Evolutionary conservation across 1,139 yeast genomes (phyloP).

Genomic region (Schizosaccharomyces versatilis): DNA sequence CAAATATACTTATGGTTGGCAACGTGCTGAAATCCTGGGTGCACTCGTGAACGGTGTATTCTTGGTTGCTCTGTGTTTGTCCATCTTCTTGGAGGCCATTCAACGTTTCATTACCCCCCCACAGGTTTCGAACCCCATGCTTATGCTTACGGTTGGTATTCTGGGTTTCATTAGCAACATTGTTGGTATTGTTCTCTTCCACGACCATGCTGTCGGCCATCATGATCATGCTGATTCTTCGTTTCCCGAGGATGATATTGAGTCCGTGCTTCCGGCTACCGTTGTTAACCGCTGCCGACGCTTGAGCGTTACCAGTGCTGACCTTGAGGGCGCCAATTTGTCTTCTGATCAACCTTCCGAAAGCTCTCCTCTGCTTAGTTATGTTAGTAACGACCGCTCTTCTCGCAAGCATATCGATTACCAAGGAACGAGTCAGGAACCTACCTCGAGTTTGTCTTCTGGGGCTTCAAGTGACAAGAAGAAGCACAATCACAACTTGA

Average conservation of each 20-base stretch:
- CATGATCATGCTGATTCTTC: slow-evolving; percentile 14
- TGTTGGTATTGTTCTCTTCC: slow-evolving; percentile 67
- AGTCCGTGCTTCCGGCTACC: slow-evolving; percentile 8
- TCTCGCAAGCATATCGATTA: slow-evolving; percentile 9
- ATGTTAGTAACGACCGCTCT: slow-evolving; percentile 8
- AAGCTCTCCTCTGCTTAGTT: slow-evolving; percentile 19
- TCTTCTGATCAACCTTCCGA: slow-evolving; percentile 15
- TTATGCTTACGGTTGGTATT: slow-evolving; percentile 59
- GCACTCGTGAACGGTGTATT: slow-evolving; percentile 88
- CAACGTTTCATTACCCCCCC: slow-evolving; percentile 73
- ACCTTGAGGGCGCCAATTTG: slow-evolving; percentile 5
- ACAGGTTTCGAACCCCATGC: slow-evolving; percentile 52
- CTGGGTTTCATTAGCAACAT: slow-evolving; percentile 68
- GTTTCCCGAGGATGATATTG: slow-evolving; percentile 8
- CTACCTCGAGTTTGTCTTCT: slow-evolving; percentile 3
- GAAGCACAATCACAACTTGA: slow-evolving; percentile 17
- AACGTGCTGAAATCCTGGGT: slow-evolving; percentile 70
- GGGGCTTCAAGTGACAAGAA: slow-evolving; percentile 23
- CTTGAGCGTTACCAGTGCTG: slow-evolving; percentile 5
- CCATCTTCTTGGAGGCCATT: slow-evolving; percentile 78
- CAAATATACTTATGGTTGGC: slow-evolving; percentile 88
- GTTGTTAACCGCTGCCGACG: slow-evolving; percentile 4
- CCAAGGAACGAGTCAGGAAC: slow-evolving; percentile 4
- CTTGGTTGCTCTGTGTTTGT: slow-evolving; percentile 70
- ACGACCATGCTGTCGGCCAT: slow-evolving; percentile 50